Evolutionary conservation across 768 basidiomycete genomes (phyloP).

Genomic region (Kwoniella bestiolae): DNA sequence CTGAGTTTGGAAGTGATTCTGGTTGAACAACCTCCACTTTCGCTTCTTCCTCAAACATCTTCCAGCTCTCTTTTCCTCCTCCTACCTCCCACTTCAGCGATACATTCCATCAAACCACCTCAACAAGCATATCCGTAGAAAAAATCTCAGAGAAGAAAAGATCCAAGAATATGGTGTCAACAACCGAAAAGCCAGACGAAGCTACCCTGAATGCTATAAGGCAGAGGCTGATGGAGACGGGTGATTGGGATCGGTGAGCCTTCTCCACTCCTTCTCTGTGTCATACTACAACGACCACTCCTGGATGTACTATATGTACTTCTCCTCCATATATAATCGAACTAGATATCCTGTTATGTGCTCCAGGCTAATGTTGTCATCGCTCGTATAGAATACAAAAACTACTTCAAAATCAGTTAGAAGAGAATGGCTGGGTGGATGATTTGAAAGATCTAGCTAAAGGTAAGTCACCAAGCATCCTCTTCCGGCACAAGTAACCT

Average conservation of each 20-base stretch:
- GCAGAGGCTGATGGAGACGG: slow-evolving; percentile 45
- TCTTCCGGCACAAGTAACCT: not conserved
- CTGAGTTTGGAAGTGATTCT: not conserved
- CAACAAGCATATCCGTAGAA: not conserved
- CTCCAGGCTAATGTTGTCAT: not conserved
- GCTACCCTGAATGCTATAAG: slow-evolving; percentile 36
- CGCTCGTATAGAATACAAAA: slow-evolving; percentile 35
- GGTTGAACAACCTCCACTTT: slow-evolving; percentile 12
- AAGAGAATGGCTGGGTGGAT: slow-evolving; percentile 48
- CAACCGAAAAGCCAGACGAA: slow-evolving; percentile 25
- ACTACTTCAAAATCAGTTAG: slow-evolving; percentile 28
- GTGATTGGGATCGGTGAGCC: slow-evolving; percentile 52
- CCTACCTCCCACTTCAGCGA: not conserved
- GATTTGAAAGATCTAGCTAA: slow-evolving; percentile 51
- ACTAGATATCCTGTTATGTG: too few species aligned
- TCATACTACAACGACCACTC: slow-evolving; percentile 1
- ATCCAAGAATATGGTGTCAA: slow-evolving; percentile 21
- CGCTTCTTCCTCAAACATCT: not conserved
- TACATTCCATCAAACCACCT: not conserved
- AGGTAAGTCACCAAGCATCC: slow-evolving; percentile 24
- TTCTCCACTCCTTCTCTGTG: not conserved
- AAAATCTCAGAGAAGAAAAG: not conserved
- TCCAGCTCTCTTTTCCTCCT: not conserved
- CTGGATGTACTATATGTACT: too few species aligned
- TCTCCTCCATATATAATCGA: too few species aligned